Conservation (phyloP, 208 protist genomes). For the Porcisia deanei region DNA sequence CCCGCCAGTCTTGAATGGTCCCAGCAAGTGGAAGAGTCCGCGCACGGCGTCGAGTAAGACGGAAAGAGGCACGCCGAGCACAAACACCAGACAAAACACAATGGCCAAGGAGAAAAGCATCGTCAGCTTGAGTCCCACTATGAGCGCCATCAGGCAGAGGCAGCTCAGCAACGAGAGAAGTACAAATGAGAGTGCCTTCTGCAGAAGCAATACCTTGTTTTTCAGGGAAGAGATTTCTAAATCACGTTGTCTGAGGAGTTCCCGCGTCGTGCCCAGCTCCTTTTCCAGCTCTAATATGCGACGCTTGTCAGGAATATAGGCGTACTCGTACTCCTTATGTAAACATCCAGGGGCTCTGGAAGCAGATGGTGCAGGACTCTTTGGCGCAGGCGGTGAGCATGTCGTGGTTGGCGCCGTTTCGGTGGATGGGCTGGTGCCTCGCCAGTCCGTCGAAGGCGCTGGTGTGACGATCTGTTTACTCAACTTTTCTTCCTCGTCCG, state of each 20-base stretch:
- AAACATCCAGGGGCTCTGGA: not conserved
- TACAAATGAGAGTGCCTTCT: slow-evolving; percentile 65
- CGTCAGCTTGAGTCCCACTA: slow-evolving; percentile 68
- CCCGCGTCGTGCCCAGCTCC: slow-evolving; percentile 28
- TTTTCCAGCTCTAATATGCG: slow-evolving; percentile 21
- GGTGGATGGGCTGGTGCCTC: not conserved
- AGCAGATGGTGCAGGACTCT: not conserved
- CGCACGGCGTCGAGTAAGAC: slow-evolving; percentile 52
- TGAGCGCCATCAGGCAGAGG: slow-evolving; percentile 42
- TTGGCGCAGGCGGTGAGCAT: not conserved
- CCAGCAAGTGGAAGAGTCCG: slow-evolving; percentile 62
- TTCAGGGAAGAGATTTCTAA: slow-evolving; percentile 55
- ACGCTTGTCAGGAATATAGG: slow-evolving; percentile 10
- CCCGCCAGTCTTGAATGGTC: slow-evolving; percentile 43
- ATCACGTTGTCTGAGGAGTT: slow-evolving; percentile 31
- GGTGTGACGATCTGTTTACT: not conserved
- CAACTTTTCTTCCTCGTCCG: not conserved
- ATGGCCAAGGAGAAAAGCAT: slow-evolving; percentile 36
- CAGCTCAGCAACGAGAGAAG: slow-evolving; percentile 47
- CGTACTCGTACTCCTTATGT: slow-evolving; percentile 38
- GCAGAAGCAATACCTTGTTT: slow-evolving; percentile 58
- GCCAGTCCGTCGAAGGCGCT: not conserved
- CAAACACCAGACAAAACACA: slow-evolving; percentile 27
- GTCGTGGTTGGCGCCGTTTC: not conserved
- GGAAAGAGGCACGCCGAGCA: slow-evolving; percentile 49